Base-by-base conservation (phyloP, 257 asterid species). In the Penstemon davidsonii region DNA sequence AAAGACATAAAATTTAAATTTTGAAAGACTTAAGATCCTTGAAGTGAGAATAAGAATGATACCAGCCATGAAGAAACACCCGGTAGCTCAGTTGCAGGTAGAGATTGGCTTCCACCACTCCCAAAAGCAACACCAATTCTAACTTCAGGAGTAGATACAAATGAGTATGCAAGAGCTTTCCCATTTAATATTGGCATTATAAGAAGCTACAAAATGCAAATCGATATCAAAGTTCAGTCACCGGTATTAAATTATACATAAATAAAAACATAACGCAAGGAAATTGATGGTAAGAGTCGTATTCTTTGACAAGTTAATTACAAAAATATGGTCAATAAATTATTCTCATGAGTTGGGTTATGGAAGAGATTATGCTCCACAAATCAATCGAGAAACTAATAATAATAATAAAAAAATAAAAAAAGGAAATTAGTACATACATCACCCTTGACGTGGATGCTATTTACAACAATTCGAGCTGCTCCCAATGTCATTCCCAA, bases 1-100 rank as follows among this genome's bases (percentile, higher is more conserved):
- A 51, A 6, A 12, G 59, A 46, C 3, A 60, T 7, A 60, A 33
- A 58, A 19, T 69, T 18, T 2, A 52, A 52, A 5, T 5, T 5
- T 7, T 40, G 4, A n/a, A 51, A 65, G 43, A 50, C 42, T 4
- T 2, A 25, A 39, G 37, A 52, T n/a, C 64, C 3, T 19, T 40
- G 5, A 7, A 25, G 2, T 25, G 33, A 18, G 33, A 72, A 33
- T 55, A 41, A 44, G 68, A 60, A 65, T 2, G 73, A 11, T 87
- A 94, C 99, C 96, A 94, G 95, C 98, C 96, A 94, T 53, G 99
- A 92, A 58, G 97, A 88, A 69, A 94, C 97, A 51, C 96, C 98
- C 0, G 99, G 99, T 50, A 91, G 85, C 83, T 94, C 99, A 7
- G 98, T 94, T 47, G 95, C 99, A 55, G 99, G 99, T 64, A 91